These are phyloP conservation scores for Apiospora koreana DNA, from an alignment of 2,329 filamentous ascomycete species.

Conservation along the genomic window DNA sequence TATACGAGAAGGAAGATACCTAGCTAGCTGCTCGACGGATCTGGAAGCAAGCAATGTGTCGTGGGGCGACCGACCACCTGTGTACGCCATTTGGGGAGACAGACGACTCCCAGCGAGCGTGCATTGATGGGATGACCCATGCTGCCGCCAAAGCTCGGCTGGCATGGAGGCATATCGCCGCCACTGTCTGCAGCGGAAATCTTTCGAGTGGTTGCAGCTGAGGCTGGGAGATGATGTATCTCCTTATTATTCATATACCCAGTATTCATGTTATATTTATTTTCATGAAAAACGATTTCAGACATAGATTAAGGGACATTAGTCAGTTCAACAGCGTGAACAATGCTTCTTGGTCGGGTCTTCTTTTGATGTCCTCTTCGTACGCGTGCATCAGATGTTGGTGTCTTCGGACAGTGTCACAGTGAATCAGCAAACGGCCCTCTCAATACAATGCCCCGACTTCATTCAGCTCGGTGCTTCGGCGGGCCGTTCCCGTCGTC, in stretches of 20 bases:
- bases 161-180: too few relatives aligned
- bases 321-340: not conserved
- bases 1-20: not conserved
- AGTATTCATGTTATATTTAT: not conserved
- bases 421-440: not conserved
- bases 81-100: not conserved
- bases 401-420: not conserved
- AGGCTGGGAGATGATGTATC: not conserved
- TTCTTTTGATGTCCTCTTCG: not conserved
- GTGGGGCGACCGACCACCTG: not conserved
- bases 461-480: too few relatives aligned
- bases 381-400: not conserved
- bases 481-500: too few relatives aligned
- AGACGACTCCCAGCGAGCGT: not conserved
- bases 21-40: not conserved
- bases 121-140: not conserved
- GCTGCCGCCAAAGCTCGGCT: too few relatives aligned
- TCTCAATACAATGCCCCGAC: too few relatives aligned
- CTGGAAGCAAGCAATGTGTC: not conserved
- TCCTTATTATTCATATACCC: conserved; percentile 3
- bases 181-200: not conserved
- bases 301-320: not conserved
- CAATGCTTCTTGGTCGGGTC: not conserved
- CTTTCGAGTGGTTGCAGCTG: not conserved
- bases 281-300: conserved; percentile 7